A percentile compares a stretch with the other conserved stretches of the same genome.
These are phyloP conservation scores for Hebeloma cylindrosporum DNA, from an alignment of 768 basidiomycete species.

Conservation along the genomic window DNA sequence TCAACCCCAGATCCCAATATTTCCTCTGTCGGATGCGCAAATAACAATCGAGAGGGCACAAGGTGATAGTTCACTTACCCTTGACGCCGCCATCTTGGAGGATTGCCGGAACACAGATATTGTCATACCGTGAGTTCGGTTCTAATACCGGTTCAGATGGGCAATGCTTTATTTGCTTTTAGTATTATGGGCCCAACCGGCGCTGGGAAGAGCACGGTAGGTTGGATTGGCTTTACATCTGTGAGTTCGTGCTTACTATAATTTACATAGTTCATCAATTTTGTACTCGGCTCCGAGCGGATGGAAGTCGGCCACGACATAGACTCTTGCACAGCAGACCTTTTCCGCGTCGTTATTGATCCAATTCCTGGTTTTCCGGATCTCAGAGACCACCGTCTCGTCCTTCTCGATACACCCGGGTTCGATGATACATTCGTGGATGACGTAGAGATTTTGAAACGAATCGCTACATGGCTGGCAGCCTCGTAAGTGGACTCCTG, in stretches of 20 bases:
- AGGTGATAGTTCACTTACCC: no score
- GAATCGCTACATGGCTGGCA: slow-evolving; percentile 8
- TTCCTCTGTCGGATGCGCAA: no score
- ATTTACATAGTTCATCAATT: slow-evolving; percentile 6
- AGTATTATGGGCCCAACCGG: slow-evolving; percentile 15
- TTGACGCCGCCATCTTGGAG: no score
- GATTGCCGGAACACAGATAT: slow-evolving; percentile 2
- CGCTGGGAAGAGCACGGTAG: slow-evolving; percentile 11
- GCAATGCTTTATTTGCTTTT: no score
- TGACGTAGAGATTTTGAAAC: slow-evolving; percentile 8
- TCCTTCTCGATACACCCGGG: slow-evolving; percentile 12
- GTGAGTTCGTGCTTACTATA: background rate
- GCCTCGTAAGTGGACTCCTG: background rate
- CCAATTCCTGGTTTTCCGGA: background rate
- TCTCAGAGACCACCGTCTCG: background rate
- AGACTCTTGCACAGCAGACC: background rate
- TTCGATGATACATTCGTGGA: slow-evolving; percentile 10
- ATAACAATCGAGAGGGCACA: no score
- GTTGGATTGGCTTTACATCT: no score
- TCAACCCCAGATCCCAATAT: no score
- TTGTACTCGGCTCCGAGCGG: background rate
- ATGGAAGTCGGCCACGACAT: slow-evolving; percentile 8
- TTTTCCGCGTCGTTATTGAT: background rate
- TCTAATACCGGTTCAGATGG: background rate
- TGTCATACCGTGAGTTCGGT: slow-evolving; percentile 6